A percentile compares a stretch with the other conserved stretches of the same genome.
These are phyloP conservation scores for Penicillium waksmanii DNA, from an alignment of 495 filamentous ascomycete species.

Conservation along the genomic window DNA sequence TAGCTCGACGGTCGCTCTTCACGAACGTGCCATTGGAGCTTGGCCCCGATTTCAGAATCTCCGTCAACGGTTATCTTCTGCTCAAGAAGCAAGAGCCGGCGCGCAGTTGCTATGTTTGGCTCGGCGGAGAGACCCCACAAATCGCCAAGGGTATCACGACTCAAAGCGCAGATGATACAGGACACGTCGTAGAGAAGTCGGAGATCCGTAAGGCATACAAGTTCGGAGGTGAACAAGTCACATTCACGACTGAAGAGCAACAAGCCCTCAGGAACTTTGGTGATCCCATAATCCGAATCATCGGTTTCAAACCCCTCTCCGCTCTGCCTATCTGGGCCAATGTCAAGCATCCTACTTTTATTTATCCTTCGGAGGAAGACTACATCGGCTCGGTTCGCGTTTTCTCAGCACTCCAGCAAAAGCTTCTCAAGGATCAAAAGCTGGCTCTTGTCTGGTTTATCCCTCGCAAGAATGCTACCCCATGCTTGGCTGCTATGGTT, in stretches of 20 bases:
- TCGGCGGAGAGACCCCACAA: conserved; percentile 79
- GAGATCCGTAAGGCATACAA: conserved; percentile 94
- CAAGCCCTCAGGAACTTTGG: conserved; percentile 77
- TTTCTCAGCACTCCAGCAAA: conserved; percentile 89
- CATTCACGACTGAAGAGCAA: conserved; percentile 83
- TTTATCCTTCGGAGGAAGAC: conserved; percentile 91
- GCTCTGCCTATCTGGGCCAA: conserved; percentile 85
- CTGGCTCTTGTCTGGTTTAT: conserved; percentile 90
- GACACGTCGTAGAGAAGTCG: conserved; percentile 72
- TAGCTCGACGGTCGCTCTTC: conserved; percentile 85
- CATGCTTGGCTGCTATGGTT: conserved; percentile 77
- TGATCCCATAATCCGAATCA: conserved; percentile 79
- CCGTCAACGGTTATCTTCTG: conserved; percentile 89
- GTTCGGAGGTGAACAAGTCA: conserved; percentile 87
- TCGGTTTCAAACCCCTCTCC: conserved; percentile 87
- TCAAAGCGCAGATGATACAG: conserved; percentile 73
- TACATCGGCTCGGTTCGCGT: conserved; percentile 90
- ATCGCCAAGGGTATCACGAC: conserved; percentile 75
- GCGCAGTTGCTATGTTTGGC: conserved; percentile 81
- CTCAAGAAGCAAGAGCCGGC: conserved; percentile 80
- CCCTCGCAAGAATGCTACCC: conserved; percentile 74
- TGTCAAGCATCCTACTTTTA: conserved; percentile 81
- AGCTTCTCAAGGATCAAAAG: conserved; percentile 75
- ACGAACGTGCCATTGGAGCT: conserved; percentile 84
- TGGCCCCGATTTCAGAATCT: conserved; percentile 80